Percentiles rank a stretch among this genome's conserved stretches.
These are phyloP conservation scores for Onygenales sp. DNA, from an alignment of 2,329 filamentous ascomycete species.

Conservation along the genomic window DNA sequence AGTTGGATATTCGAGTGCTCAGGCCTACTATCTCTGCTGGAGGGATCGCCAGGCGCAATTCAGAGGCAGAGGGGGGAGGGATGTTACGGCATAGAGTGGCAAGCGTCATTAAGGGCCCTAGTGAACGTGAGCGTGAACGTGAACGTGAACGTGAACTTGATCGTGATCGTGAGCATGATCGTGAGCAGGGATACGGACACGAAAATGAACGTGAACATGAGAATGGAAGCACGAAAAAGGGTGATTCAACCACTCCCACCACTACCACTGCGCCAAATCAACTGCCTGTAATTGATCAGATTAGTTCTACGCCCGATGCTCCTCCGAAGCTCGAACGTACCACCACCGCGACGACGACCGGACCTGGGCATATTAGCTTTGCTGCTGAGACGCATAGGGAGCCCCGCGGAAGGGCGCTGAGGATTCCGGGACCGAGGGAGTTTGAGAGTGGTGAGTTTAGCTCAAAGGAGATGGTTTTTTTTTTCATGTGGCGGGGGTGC, in stretches of 20 bases:
- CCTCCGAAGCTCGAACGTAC: not conserved
- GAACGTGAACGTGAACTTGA: too few species aligned
- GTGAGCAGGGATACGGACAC: not conserved
- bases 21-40: not conserved
- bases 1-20: not conserved
- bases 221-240: not conserved
- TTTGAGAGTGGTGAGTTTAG: slow-evolving; percentile 12
- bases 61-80: too few species aligned
- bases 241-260: not conserved
- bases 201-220: not conserved
- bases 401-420: slow-evolving; percentile 9
- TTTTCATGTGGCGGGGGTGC: slow-evolving; percentile 3
- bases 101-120: too few species aligned
- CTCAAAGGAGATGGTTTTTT: slow-evolving; percentile 16
- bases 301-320: not conserved
- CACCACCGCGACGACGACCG: not conserved
- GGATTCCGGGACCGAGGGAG: slow-evolving; percentile 12
- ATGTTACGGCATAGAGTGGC: too few species aligned
- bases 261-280: not conserved
- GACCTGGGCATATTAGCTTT: slow-evolving; percentile 10
- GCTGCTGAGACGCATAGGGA: slow-evolving; percentile 10
- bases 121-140: too few species aligned
- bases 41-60: not conserved
- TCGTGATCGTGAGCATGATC: too few species aligned
- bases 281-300: not conserved